Percentiles rank a stretch among this genome's conserved stretches.
Conservation (phyloP, 305 asterid genomes). For the Fraxinus ornus region DNA sequence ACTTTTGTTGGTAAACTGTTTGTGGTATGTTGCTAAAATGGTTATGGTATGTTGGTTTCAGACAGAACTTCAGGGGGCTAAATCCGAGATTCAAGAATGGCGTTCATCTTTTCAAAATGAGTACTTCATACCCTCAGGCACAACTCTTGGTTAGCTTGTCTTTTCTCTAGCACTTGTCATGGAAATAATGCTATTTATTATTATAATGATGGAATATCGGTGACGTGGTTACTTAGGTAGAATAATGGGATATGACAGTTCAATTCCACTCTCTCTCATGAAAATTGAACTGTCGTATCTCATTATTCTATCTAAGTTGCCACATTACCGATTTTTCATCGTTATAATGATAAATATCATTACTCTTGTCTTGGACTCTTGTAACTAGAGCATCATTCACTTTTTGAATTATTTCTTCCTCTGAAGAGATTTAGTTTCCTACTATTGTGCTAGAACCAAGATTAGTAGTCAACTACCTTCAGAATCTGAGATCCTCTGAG, state of each 20-base stretch:
- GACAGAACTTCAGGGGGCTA: conserved; percentile 74
- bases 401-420: conserved; percentile 7
- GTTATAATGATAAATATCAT: too few relatives aligned
- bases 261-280: not conserved
- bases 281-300: not conserved
- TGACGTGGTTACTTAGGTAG: not conserved
- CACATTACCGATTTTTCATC: not conserved
- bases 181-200: not conserved
- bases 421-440: conserved; percentile 17
- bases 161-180: conserved; percentile 4
- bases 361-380: not conserved
- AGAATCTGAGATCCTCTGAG: conserved; percentile 78
- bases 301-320: not conserved
- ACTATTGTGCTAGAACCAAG: conserved; percentile 59
- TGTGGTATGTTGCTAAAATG: conserved; percentile 10
- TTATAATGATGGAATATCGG: not conserved
- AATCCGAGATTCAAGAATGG: conserved; percentile 90
- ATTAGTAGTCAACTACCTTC: conserved; percentile 70
- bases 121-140: conserved; percentile 57
- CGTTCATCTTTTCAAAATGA: conserved; percentile 81
- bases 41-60: conserved; percentile 32
- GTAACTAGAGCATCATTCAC: not conserved
- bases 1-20: conserved; percentile 4
- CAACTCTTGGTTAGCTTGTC: conserved; percentile 65
- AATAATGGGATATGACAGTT: not conserved